Evolutionary conservation across 345 rosid genomes (phyloP).

Genomic region (Linum trigynum): DNA sequence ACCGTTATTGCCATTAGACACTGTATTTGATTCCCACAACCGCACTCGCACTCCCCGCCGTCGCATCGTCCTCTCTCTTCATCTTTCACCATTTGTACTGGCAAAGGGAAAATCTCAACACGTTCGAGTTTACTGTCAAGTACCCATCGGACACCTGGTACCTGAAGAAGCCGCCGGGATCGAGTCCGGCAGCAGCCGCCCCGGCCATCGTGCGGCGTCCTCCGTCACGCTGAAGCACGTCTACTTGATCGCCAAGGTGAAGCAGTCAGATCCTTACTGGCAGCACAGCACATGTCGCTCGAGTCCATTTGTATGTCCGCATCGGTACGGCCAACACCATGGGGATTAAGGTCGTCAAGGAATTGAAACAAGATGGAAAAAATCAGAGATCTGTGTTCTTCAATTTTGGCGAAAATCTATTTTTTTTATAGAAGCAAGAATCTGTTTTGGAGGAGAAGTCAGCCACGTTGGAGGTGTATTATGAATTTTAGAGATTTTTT

Average conservation of each 20-base stretch:
- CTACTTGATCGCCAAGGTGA: conserved; percentile 88
- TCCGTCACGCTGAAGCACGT: conserved; percentile 58
- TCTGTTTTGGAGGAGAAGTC: too few species aligned
- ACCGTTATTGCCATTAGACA: too few species aligned
- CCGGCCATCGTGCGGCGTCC: conserved; percentile 65
- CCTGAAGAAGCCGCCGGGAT: conserved; percentile 85
- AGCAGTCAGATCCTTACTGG: conserved; percentile 85
- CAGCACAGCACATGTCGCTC: conserved; percentile 74
- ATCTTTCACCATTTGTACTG: too few species aligned
- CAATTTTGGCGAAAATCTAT: background rate
- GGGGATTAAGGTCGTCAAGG: conserved; percentile 83
- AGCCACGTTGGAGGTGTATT: too few species aligned
- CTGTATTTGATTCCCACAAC: too few species aligned
- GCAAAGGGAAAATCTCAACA: conserved; percentile 21
- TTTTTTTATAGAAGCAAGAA: too few species aligned
- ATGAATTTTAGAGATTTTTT: too few species aligned
- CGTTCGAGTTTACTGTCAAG: conserved; percentile 79
- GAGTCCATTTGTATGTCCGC: conserved; percentile 69
- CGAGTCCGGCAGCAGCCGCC: conserved; percentile 63
- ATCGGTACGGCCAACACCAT: conserved; percentile 73
- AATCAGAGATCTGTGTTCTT: too few species aligned
- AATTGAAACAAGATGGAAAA: conserved; percentile 29
- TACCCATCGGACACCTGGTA: conserved; percentile 83
- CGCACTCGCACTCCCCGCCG: too few species aligned
- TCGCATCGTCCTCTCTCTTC: too few species aligned